A percentile compares a stretch with the other conserved stretches of the same genome.
phyloP scores from a whole-genome alignment of 331 rosid genomes.

The Malus hybrid region DNA sequence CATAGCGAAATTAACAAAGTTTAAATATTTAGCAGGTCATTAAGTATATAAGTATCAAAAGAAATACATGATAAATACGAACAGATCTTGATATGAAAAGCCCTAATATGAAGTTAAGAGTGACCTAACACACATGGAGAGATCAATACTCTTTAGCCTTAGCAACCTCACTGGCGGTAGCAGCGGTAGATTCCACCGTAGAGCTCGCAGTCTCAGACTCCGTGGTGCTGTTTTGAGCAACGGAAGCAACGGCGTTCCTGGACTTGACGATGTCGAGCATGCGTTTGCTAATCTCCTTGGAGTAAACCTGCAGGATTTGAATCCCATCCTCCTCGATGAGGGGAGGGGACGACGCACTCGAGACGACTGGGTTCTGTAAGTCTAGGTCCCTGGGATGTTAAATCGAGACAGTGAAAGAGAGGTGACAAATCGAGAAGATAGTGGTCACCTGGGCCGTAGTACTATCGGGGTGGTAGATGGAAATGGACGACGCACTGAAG shows the following conservation, averaged over 20 bases:
- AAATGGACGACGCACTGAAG: too few relatives aligned
- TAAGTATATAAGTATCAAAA: conserved; percentile 21
- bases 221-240: conserved; percentile 28
- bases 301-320: conserved; percentile 69
- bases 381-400: too few relatives aligned
- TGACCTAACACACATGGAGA: background rate
- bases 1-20: conserved; percentile 6
- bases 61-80: conserved; percentile 30
- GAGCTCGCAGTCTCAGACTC: conserved; percentile 11
- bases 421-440: too few relatives aligned
- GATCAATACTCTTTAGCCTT: conserved; percentile 19
- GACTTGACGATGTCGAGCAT: conserved; percentile 64
- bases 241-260: background rate
- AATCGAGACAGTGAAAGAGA: too few relatives aligned
- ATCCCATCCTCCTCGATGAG: conserved; percentile 42
- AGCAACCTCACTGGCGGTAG: background rate
- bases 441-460: too few relatives aligned
- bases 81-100: conserved; percentile 26
- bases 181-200: conserved; percentile 17
- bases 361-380: too few relatives aligned
- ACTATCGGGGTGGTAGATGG: too few relatives aligned
- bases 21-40: conserved; percentile 3
- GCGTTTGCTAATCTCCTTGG: conserved; percentile 80
- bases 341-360: too few relatives aligned
- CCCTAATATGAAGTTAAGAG: conserved; percentile 1